Percentiles rank a stretch among this genome's conserved stretches.
Evolutionary conservation across 768 basidiomycete species (phyloP).

Genomic region (Thelephora ganbajun): DNA sequence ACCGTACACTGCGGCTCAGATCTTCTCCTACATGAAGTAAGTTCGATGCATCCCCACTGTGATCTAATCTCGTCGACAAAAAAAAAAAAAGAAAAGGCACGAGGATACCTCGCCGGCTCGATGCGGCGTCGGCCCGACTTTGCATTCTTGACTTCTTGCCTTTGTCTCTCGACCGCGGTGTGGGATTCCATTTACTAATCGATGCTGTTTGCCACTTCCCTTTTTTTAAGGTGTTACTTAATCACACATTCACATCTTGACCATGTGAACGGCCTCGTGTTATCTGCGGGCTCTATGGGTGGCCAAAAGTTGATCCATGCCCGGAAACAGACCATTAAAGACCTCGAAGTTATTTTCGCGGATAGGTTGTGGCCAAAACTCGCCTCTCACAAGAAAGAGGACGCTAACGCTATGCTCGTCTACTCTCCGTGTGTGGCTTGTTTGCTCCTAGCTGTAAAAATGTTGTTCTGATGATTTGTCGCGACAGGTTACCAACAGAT

Average conservation of each 20-base stretch:
- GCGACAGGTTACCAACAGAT: constrained; percentile 33
- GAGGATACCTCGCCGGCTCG: too few species aligned
- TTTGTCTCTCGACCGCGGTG: too few species aligned
- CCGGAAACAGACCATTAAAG: constrained; percentile 36
- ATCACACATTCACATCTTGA: constrained; percentile 87
- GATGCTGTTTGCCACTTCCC: neutral
- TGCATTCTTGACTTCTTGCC: too few species aligned
- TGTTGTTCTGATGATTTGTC: neutral
- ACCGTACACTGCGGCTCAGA: constrained; percentile 28
- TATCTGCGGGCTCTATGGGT: constrained; percentile 67
- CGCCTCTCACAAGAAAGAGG: constrained; percentile 55
- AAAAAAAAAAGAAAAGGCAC: too few species aligned
- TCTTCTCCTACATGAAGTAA: constrained; percentile 28
- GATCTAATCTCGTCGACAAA: neutral
- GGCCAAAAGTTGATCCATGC: constrained; percentile 20
- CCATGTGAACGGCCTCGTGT: constrained; percentile 70
- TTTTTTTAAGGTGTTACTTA: constrained; percentile 51
- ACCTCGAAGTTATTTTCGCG: constrained; percentile 60
- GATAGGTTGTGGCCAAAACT: constrained; percentile 80
- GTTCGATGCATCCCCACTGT: neutral
- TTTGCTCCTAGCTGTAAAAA: neutral
- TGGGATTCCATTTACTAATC: too few species aligned
- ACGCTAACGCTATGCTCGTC: constrained; percentile 44
- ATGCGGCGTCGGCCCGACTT: too few species aligned
- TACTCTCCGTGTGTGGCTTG: constrained; percentile 43